These are phyloP conservation scores for Raphanus raphanistrum DNA, from an alignment of 345 rosid species.

Conservation along the genomic window DNA sequence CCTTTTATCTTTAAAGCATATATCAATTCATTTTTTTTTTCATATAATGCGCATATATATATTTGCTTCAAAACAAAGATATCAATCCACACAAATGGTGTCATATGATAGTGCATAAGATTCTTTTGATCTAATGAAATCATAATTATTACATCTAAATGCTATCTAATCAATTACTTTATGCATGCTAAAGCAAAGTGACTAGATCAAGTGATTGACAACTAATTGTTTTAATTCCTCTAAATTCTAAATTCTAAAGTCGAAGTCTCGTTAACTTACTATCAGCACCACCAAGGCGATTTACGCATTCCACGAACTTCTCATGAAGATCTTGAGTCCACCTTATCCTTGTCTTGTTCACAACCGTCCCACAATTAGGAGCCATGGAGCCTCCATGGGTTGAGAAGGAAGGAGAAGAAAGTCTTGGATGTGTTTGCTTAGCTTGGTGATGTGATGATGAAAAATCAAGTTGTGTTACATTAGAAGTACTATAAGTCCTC, in stretches of 20 bases:
- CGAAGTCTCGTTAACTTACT: conserved; percentile 41
- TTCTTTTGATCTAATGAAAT: conserved; percentile 16
- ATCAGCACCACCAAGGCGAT: conserved; percentile 79
- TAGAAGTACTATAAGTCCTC: conserved; percentile 31
- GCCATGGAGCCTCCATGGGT: conserved; percentile 24
- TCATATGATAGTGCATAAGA: neutral
- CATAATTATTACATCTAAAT: neutral
- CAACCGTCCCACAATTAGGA: conserved; percentile 30
- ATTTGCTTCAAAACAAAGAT: conserved; percentile 1
- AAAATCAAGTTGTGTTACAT: conserved; percentile 39
- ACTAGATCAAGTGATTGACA: conserved; percentile 1
- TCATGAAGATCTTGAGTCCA: conserved; percentile 94
- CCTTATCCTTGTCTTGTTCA: conserved; percentile 64
- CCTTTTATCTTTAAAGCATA: conserved; percentile 7
- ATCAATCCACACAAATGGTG: neutral
- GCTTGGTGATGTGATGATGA: conserved; percentile 26
- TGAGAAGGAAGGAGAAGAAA: conserved; percentile 29
- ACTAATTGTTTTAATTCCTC: neutral
- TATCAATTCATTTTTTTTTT: neutral
- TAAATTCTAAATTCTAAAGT: neutral
- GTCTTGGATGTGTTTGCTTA: conserved; percentile 25
- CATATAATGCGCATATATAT: conserved; percentile 12
- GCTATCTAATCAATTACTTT: conserved; percentile 5
- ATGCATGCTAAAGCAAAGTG: conserved; percentile 14
- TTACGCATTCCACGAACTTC: conserved; percentile 79